Evolutionary conservation across 495 filamentous ascomycete species (phyloP).

Genomic region (Aspergillus sclerotiicarbonarius): DNA sequence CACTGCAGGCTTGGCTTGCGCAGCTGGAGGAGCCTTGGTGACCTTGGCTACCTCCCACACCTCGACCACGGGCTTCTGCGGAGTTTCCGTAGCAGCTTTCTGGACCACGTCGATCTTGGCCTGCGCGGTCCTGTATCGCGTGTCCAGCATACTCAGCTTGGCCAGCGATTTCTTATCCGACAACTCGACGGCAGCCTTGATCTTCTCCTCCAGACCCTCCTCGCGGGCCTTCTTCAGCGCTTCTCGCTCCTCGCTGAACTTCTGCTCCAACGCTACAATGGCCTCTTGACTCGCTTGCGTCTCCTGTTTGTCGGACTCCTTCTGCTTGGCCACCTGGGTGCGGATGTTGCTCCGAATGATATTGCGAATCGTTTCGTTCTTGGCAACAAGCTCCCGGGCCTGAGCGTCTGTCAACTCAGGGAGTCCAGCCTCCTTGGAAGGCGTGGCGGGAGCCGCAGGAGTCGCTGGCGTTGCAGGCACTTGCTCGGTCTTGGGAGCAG

Average conservation of each 20-base stretch:
- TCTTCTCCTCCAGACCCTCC: conserved; percentile 37
- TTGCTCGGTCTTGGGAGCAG: conserved; percentile 26
- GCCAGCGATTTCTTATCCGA: conserved; percentile 62
- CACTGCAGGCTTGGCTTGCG: conserved; percentile 33
- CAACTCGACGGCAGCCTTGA: conserved; percentile 44
- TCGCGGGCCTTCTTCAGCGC: conserved; percentile 61
- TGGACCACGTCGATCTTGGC: conserved; percentile 77
- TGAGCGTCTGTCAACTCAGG: conserved; percentile 55
- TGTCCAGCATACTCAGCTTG: conserved; percentile 79
- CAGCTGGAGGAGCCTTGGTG: conserved; percentile 56
- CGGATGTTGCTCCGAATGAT: conserved; percentile 70
- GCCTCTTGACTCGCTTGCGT: conserved; percentile 30
- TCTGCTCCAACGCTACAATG: conserved; percentile 37
- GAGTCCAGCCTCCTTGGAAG: conserved; percentile 31
- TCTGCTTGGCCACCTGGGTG: conserved; percentile 53
- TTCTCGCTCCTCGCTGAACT: conserved; percentile 57
- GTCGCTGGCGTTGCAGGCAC: conserved; percentile 25
- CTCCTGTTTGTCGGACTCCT: conserved; percentile 57
- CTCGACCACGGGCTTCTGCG: conserved; percentile 73
- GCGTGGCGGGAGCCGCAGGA: conserved; percentile 20
- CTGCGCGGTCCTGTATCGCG: conserved; percentile 57
- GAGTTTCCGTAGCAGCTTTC: conserved; percentile 78
- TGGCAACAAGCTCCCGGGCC: conserved; percentile 61
- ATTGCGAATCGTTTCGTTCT: conserved; percentile 60
- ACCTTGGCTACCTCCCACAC: conserved; percentile 80